Evolutionary conservation across 2,329 filamentous ascomycete species (phyloP), one percentile per base, ranked within the genome.

Genomic region (Pseudonectria buxi): DNA sequence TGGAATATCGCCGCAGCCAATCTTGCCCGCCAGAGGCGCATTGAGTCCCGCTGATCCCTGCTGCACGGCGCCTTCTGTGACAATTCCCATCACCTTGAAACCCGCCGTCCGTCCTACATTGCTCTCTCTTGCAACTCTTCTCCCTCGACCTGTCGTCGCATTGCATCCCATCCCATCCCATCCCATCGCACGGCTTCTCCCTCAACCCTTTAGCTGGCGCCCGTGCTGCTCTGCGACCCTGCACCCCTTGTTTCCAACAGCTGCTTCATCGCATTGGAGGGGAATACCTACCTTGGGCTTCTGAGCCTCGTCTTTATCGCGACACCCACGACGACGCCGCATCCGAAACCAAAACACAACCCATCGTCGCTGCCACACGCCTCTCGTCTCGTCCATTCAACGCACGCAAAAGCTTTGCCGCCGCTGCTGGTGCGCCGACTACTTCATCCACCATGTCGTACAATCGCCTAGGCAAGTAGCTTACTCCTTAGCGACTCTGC

Each of bases 391-490:
- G 18, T 24, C 29, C 29, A 24, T 24, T 18, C 11, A 41, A 43
- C 38, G 40, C 15, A 39, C n/a, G 25, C 22, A 28, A 44, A 24
- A 25, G 22, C 30, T 15, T n/a, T 18, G 38, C 26, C 30, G 47
- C 50, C 40, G 50, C 39, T 38, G 25, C 39, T 26, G 39, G 44
- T 49, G 50, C 50, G 50, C 50, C 44, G 43, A 40, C 18, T 40
- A 45, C 45, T 34, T 35, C 25, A 43, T 42, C 50, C 35, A 64
- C 58, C 64, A 84, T 85, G 79, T 76, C 78, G 58, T 86, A 86
- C 68, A 83, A 85, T 68, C 78, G 80, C 52, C 63, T 86, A 71
- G 78, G 81, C 77, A 72, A 67, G 77, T 76, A 18, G 22, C 26
- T 24, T 29, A 32, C 14, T 33, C 39, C 44, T 40, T 36, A 33